Base-by-base conservation (phyloP, 2,329 filamentous ascomycete species). In the Cadophora sp. region DNA sequence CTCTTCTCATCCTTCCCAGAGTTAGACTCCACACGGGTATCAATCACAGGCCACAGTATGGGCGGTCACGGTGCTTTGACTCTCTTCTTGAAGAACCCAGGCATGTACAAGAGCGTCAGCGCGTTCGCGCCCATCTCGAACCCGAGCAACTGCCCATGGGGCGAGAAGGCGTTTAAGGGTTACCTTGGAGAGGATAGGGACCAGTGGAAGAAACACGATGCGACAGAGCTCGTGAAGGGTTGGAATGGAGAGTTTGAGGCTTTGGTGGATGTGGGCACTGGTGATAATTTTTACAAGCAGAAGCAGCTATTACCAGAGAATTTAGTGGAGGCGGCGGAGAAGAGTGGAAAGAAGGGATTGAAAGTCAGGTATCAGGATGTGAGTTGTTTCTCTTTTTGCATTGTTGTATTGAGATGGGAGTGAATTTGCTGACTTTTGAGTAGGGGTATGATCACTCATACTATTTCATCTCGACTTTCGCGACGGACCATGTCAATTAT, bases 371-470 rank as follows among this genome's bases (percentile, higher is more conserved):
- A 95, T 83, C 95, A 97, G 78, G 85, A 91, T 70, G 88, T 88
- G 74, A 78, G 85, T 78, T 61, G 45, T 22, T 18, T 58, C 24
- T 6, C 16, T 36, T 18, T 62, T 11, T 58, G 16, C 30, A 5
- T 41, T 43, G 22, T 7, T 39, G 36, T 43, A 9, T 7, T 39
- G 36, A n/a, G 27, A 41, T 16, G 16, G 61, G 16, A 51, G 14
- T 33, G 13, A 60, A 4, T 30, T 30, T 66, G 60, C 70, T 75
- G 64, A 71, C 36, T 30, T 13, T 20, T 20, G 20, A 45, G 48
- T 76, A 92, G 81, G 94, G 89, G 69, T 98, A 99, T 78, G 96
- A 99, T 79, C 96, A 99, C 82, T 97, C 93, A 70, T 99, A 99
- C 83, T 99, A 89, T 81, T 97, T 97, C 81, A 96, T 99, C 84